phyloP scores from a whole-genome alignment of 805 yeast genomes.

The Yarrowia deformans region DNA sequence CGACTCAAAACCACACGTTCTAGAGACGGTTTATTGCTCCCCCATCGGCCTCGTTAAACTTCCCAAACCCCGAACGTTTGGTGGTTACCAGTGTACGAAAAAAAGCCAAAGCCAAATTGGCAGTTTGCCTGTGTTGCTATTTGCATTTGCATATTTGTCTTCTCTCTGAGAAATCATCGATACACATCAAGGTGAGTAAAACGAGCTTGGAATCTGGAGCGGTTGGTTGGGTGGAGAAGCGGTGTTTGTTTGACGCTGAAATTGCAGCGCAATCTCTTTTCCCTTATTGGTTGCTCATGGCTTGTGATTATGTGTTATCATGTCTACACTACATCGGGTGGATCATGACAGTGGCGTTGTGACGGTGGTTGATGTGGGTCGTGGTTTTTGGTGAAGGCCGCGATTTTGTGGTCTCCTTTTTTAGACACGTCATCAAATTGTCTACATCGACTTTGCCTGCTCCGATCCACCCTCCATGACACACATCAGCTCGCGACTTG shows the following conservation, averaged over 20 bases:
- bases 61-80: not conserved
- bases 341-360: constrained; percentile 12
- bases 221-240: too few species aligned
- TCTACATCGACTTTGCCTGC: too few species aligned
- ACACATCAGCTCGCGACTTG: too few species aligned
- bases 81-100: constrained; percentile 2
- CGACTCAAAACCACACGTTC: not conserved
- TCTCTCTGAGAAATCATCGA: constrained; percentile 38
- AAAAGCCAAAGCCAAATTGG: constrained; percentile 37
- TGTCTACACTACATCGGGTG: too few species aligned
- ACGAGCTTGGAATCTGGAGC: too few species aligned
- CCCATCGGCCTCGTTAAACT: constrained; percentile 15
- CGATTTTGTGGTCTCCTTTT: too few species aligned
- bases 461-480: too few species aligned
- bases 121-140: constrained; percentile 37
- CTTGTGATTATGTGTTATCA: too few species aligned
- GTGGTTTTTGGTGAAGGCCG: too few species aligned
- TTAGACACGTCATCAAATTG: not conserved
- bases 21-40: not conserved
- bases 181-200: constrained; percentile 37
- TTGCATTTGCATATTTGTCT: constrained; percentile 38
- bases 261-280: too few species aligned
- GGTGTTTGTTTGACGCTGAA: too few species aligned
- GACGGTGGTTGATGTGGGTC: not conserved
- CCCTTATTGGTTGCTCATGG: too few species aligned